phyloP scores from a whole-genome alignment of 805 yeast genomes.

The Candida tibetensis region DNA sequence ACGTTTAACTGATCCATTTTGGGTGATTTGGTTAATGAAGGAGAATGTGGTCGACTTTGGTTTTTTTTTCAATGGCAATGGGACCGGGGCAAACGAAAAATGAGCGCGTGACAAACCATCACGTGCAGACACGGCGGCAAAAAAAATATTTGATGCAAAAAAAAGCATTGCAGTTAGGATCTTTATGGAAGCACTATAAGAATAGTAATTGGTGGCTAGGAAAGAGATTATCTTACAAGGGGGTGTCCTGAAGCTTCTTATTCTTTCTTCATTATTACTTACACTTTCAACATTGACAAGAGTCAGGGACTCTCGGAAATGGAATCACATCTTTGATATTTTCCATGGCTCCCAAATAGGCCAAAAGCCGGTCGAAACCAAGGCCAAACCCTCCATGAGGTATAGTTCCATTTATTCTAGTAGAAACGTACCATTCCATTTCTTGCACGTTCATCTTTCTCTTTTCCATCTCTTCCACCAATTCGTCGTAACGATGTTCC shows the following conservation, averaged over 20 bases:
- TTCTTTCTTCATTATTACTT: background rate
- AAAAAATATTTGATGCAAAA: no score
- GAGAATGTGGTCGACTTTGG: background rate
- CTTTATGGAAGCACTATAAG: no score
- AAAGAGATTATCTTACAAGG: no score
- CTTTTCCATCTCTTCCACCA: slow-evolving; percentile 48
- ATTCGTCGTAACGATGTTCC: slow-evolving; percentile 56
- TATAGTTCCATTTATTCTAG: slow-evolving; percentile 72
- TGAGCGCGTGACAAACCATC: no score
- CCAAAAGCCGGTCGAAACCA: slow-evolving; percentile 85
- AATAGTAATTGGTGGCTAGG: no score
- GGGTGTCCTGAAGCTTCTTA: no score
- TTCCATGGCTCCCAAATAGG: slow-evolving; percentile 68
- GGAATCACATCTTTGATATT: slow-evolving; percentile 86
- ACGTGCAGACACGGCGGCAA: no score
- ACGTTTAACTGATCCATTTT: slow-evolving; percentile 91
- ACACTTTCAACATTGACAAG: slow-evolving; percentile 29
- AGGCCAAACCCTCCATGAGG: slow-evolving; percentile 98
- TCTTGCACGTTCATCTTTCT: slow-evolving; percentile 58
- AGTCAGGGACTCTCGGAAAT: slow-evolving; percentile 68
- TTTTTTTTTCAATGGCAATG: background rate
- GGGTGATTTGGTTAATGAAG: slow-evolving; percentile 4
- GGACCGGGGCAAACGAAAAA: background rate
- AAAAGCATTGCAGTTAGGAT: no score
- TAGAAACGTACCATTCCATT: slow-evolving; percentile 76